Evolutionary conservation across 768 basidiomycete genomes (phyloP), one percentile per base, ranked within the genome.

Genomic region (Psilocybe subaeruginosa): DNA sequence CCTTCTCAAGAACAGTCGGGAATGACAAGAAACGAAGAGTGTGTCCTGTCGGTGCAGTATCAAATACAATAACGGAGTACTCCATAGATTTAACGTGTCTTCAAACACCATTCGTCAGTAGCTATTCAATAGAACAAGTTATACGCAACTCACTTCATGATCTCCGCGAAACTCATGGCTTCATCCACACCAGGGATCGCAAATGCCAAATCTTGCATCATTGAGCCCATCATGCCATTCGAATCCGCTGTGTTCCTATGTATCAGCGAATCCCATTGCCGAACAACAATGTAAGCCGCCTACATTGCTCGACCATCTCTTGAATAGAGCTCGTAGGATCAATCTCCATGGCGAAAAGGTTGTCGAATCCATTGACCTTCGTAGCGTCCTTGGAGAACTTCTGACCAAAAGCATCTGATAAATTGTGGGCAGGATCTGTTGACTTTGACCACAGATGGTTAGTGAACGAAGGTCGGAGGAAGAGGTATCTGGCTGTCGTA

Each of bases 51-150:
- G 97, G 97, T 37, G 97, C 97, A 1, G 97, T 99, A 72, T 99
- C 97, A 72, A 99, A 99, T 37, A 99, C 96, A 72, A 99, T 99
- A 61, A 97, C 96, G n/a, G 95, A 97, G 82, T 96, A 99, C 77
- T 98, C 89, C 96, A 99, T 99, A 17, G 97, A 98, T 77, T 99
- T 98, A 76, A 99, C 97, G 74, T 99, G 97, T 74, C 96, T 98
- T 68, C 8, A 19, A 4, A 57, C 8, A 57, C 12, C 29, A 53
- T 50, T 11, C 54, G 48, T 62, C 62, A 61, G 27, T 52, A n/a
- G 33, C 14, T 29, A 45, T 55, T 61, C 23, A 54, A 33, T 47
- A 31, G 5, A 29, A 45, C 49, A 30, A 58, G 11, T 47, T 41
- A 49, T 27, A 2, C 23, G 16, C 33, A 2, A 77, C 87, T 59